phyloP scores from a whole-genome alignment of 2,329 filamentous ascomycete species.

The Colletotrichum tamarilloi region DNA sequence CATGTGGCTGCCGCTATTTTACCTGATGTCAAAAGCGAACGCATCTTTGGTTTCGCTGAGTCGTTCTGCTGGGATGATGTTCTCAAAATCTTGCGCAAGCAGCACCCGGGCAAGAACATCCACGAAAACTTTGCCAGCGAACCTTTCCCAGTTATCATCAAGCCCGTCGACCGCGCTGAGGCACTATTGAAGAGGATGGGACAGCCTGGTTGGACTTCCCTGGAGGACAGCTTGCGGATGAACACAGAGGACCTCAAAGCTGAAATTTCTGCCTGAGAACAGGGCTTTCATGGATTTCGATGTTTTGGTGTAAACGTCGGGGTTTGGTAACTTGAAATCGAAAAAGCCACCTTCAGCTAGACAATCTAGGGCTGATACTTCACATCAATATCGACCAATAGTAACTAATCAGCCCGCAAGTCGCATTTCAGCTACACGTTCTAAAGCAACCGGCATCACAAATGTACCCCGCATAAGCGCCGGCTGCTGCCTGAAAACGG shows the following conservation, averaged over 20 bases:
- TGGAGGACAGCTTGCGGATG: conserved; percentile 29
- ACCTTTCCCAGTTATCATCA: conserved; percentile 16
- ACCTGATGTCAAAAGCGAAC: conserved; percentile 55
- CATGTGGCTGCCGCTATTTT: conserved; percentile 64
- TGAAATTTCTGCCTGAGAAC: not conserved
- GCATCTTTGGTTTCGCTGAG: conserved; percentile 64
- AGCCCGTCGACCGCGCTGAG: conserved; percentile 34
- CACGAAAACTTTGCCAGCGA: conserved; percentile 38
- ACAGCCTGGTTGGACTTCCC: conserved; percentile 34
- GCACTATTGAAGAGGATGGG: conserved; percentile 35
- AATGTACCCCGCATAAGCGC: too few relatives aligned
- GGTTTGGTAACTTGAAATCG: too few relatives aligned
- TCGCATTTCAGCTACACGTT: too few relatives aligned
- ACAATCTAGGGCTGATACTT: too few relatives aligned
- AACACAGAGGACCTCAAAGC: conserved; percentile 9
- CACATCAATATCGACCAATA: too few relatives aligned
- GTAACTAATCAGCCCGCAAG: too few relatives aligned
- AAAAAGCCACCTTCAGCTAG: too few relatives aligned
- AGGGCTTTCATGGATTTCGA: too few relatives aligned
- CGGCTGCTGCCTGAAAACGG: too few relatives aligned
- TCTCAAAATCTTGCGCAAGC: conserved; percentile 41
- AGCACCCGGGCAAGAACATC: conserved; percentile 37
- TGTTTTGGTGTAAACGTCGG: too few relatives aligned
- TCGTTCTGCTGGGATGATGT: conserved; percentile 59
- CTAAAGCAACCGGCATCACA: too few relatives aligned